Evolutionary conservation across 2,329 filamentous ascomycete genomes (phyloP), one percentile per base, ranked within the genome.

Genomic region (Hymenoscyphus infarciens): DNA sequence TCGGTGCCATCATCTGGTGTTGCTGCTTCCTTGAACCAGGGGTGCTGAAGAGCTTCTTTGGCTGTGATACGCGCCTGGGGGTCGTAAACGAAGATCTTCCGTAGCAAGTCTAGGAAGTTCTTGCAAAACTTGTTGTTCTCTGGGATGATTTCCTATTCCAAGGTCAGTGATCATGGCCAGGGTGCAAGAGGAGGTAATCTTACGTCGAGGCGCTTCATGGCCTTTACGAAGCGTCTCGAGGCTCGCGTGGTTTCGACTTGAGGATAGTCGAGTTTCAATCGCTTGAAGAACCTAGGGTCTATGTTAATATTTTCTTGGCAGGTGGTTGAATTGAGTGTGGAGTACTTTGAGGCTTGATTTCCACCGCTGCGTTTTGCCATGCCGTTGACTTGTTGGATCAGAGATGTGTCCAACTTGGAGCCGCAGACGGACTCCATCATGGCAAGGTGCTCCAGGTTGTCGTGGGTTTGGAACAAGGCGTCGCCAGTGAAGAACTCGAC

Each of bases 361-460:
- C 81, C 81, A 49, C 81, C 80, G 67, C 78, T 85, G 62, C 85
- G 78, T 1, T 81, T 81, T 10, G 81, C 78, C 76, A 84, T 83
- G 70, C 83, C 81, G 64, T 82, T 82, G 39, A 86, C 82, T 64
- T 80, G 74, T 63, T 82, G 78, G 16, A 89, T 82, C 5, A 90
- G 80, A 64, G 83, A 78, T 0, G 76, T 75, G 65, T 89, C 86
- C 59, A 89, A 83, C 57, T 82, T 79, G 25, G 76, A 75, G 58
- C 84, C 84, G 60, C 86, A 84, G 7, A 89, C 87, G 38, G 83
- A 84, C 70, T 89, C 87, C 87, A 90, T 90, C 87, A 90, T 90
- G n/a, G 87, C 87, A 59, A 90, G 76, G 71, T 90, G 87, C 73
- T 90, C 87, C 27, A 89, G 78, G 64, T 90, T 90, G 68, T 90